phyloP scores from a whole-genome alignment of 257 asterid species.

The Petunia secreta region DNA sequence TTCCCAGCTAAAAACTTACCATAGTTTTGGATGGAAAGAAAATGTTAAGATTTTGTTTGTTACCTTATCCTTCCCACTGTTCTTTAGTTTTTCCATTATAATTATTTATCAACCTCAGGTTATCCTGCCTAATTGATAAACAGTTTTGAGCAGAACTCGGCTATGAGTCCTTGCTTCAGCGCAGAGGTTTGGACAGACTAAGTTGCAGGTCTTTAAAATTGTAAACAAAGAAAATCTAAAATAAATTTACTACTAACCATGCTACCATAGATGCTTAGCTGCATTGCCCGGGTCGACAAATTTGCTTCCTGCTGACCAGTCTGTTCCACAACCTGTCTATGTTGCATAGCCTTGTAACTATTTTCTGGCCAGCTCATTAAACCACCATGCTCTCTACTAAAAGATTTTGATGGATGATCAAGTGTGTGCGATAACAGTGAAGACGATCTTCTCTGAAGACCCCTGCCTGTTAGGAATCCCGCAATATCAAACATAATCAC shows the following conservation, averaged over 20 bases:
- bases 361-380: slow-evolving; percentile 88
- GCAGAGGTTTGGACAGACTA: not conserved
- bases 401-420: slow-evolving; percentile 56
- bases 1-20: too few relatives aligned
- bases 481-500: slow-evolving; percentile 64
- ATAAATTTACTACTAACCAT: slow-evolving; percentile 48
- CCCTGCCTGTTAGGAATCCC: slow-evolving; percentile 58
- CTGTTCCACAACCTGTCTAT: slow-evolving; percentile 37
- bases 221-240: not conserved
- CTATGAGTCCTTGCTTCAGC: not conserved
- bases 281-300: slow-evolving; percentile 79
- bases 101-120: too few relatives aligned
- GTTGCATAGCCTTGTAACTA: slow-evolving; percentile 34
- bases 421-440: slow-evolving; percentile 48
- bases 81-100: too few relatives aligned
- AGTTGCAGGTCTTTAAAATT: not conserved
- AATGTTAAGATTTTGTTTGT: too few relatives aligned
- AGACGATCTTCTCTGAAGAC: slow-evolving; percentile 61
- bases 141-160: not conserved
- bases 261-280: slow-evolving; percentile 81
- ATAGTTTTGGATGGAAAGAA: too few relatives aligned
- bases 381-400: slow-evolving; percentile 51
- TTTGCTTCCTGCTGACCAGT: slow-evolving; percentile 42
- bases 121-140: not conserved
- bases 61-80: too few relatives aligned